Evolutionary conservation across 23 red algal genomes (phyloP).

Genomic region (Gracilaria gracilis): DNA sequence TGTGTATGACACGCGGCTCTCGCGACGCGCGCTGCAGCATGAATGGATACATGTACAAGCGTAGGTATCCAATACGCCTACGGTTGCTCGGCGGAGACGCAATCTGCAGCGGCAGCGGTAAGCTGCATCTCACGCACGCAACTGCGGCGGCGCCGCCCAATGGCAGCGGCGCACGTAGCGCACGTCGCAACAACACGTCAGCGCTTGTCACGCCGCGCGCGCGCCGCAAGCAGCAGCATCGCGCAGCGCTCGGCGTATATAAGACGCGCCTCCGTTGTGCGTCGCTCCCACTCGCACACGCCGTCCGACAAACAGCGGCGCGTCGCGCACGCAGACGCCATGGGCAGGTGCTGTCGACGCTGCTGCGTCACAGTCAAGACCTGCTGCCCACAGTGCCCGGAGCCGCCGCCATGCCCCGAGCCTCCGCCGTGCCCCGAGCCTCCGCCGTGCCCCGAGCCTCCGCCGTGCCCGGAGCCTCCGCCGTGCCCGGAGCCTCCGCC

Average conservation of each 20-base stretch:
- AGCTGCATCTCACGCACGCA: not conserved
- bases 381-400: not conserved
- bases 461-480: slow-evolving; percentile 7
- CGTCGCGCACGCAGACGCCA: not conserved
- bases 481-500: slow-evolving; percentile 1
- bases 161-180: not conserved
- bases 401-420: not conserved
- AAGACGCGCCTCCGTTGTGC: too few species aligned
- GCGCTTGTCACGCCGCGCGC: not conserved
- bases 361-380: not conserved
- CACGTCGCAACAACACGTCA: not conserved
- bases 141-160: not conserved
- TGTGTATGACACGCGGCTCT: too few species aligned
- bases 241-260: too few species aligned
- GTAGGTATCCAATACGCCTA: too few species aligned
- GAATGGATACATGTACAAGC: too few species aligned
- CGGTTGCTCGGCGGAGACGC: not conserved
- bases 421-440: slow-evolving; percentile 17
- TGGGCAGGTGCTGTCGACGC: slow-evolving; percentile 18
- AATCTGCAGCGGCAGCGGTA: not conserved
- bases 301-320: not conserved
- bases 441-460: not conserved
- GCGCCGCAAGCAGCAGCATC: not conserved
- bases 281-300: not conserved
- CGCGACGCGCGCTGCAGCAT: too few species aligned